Evolutionary conservation across 352 stramenopile species (phyloP), one percentile per base, ranked within the genome.

Genomic region (Phytophthora syringae): DNA sequence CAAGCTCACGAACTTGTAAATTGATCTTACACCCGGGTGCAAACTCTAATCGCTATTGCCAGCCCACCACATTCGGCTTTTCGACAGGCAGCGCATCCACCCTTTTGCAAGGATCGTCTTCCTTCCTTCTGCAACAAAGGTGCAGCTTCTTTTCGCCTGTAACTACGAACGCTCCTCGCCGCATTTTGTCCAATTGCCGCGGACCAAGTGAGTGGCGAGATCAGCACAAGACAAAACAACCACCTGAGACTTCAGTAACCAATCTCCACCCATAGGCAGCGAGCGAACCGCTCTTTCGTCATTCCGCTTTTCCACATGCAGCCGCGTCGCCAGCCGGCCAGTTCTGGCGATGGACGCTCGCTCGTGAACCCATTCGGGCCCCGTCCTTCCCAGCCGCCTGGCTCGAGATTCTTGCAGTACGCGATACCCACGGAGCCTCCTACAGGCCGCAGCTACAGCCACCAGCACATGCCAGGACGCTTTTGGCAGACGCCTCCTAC

Each of bases 351-450:
- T 18, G 55, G 55, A 45, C 70, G 60, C 13, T 54, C 65, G 40
- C 30, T 69, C 0, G 54, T 51, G 45, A 72, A 36, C 22, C 52
- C 60, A 9, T 77, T 72, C 24, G 22, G 18, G 15, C 5, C 37
- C 16, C 60, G 60, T 7, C n/a, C n/a, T n/a, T n/a, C n/a, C n/a
- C 64, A 60, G 20, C 37, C 67, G 25, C 65, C 52, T 3, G 20
- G 45, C 20, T 43, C 64, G 34, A 60, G 39, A 39, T 83, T 74
- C 48, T 18, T 73, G 18, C 63, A 64, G 37, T 62, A 70, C 24
- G 45, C 69, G 11, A 70, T 82, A 53, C 52, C 62, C 10, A 74
- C 74, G 64, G 67, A 74, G 52, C 32, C 64, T 36, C 64, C 75
- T 11, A 47, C 68, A 10, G 9, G 27, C 25, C 67, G 67, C 7